phyloP scores from a whole-genome alignment of 176 grass and related monocot genomes.

The bread wheat (Triticum aestivum) region DNA sequence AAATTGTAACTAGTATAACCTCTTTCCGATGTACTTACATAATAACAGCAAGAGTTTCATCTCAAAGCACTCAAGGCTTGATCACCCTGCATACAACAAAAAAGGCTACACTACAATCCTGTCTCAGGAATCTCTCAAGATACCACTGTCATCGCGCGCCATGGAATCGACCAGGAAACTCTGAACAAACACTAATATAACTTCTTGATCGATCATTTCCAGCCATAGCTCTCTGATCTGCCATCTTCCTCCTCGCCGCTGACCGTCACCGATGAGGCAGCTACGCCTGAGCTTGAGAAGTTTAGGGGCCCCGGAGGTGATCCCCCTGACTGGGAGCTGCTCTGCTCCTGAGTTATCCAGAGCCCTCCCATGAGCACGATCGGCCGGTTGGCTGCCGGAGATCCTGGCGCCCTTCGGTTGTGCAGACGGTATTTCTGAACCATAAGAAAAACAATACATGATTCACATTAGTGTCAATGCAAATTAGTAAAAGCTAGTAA shows the following conservation, averaged over 20 bases:
- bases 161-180: not conserved
- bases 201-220: constrained; percentile 59
- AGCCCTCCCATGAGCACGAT: constrained; percentile 51
- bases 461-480: constrained; percentile 4
- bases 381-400: constrained; percentile 18
- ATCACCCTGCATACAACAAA: constrained; percentile 48
- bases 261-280: constrained; percentile 56
- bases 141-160: not conserved
- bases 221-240: constrained; percentile 71
- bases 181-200: constrained; percentile 15
- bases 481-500: not conserved
- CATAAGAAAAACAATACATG: not conserved
- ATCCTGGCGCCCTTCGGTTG: constrained; percentile 50
- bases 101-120: constrained; percentile 30
- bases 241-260: constrained; percentile 78
- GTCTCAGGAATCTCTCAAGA: constrained; percentile 12
- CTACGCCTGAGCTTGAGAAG: constrained; percentile 45
- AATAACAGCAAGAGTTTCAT: constrained; percentile 21
- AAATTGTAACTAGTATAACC: constrained; percentile 47
- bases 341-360: constrained; percentile 56
- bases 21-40: constrained; percentile 42
- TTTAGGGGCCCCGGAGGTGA: constrained; percentile 73
- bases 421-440: constrained; percentile 93
- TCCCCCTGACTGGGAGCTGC: constrained; percentile 64
- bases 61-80: constrained; percentile 41